Base-by-base conservation (phyloP, 192 early-diverging fungal species). In the Hyaloraphidium curvatum region DNA sequence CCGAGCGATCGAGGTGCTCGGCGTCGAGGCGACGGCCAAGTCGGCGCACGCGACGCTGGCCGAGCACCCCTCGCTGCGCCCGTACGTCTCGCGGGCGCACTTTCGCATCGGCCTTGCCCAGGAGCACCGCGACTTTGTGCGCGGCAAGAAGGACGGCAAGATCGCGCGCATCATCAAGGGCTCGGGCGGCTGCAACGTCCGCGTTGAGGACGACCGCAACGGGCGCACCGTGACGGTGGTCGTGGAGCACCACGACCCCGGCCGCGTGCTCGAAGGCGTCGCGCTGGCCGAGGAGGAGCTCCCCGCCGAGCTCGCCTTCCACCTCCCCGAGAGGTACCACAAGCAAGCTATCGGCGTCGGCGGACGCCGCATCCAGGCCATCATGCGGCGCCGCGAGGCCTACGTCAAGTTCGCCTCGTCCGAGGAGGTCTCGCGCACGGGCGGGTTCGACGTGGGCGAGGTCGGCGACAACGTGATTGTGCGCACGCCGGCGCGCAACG, bases 341-440 rank as follows among this genome's bases (percentile, higher is more conserved):
- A 89, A 89, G 63, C 72, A 83, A 9, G 86, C 86, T 52, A 89
- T 89, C 53, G 86, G 86, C 4, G 83, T 89, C 13, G 83, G 81
- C 4, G 86, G 86, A 52, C 86, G 83, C 40, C 86, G 86, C 60
- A 89, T 89, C 40, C 86, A 89, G 51, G 69, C 79, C 29, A 89
- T 89, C 56, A 89, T 89, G 86, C 86, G 86, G 35, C 81, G 82
- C 51, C 81, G 71, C 53, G 86, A 81, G 13, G 86, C 86, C 0
- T 89, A 86, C 56, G 86, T 89, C 43, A 89, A 89, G 55, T 89
- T 89, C 55, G 81, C 80, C 21, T 86, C 84, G 51, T 68, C 80
- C 0, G 86, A 61, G 64, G 33, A 37, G n/a, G 33, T 37, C 9
- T 7, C 33, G 7, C 33, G 33, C 9, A 37, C 33, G 7, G 33